Evolutionary conservation across 2,329 filamentous ascomycete species (phyloP), one percentile per base, ranked within the genome.

Genomic region (Beauveria medogensis): DNA sequence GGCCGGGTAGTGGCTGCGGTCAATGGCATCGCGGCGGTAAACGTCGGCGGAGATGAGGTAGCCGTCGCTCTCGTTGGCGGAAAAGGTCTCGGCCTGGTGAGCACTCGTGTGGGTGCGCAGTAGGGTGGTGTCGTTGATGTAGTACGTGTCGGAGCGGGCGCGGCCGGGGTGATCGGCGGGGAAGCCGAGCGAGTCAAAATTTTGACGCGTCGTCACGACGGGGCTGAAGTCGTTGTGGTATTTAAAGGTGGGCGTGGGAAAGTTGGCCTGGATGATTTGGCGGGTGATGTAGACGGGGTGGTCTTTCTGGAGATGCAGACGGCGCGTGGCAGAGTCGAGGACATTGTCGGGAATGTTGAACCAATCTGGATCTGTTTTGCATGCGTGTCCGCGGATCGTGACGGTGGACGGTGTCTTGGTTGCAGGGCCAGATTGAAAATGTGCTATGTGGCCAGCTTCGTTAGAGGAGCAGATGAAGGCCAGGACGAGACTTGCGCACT

Each of bases 131-230:
- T 87, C 79, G 75, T 96, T 96, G 70, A 99, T 77, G 74, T 99
- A 99, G 79, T 97, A 99, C 1, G 94, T 97, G 75, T 99, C 94
- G 16, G 90, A 93, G 66, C 85, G 85, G 65, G 85, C 90, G 55
- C 94, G 88, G 63, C 94, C 94, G 4, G 92, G 90, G 69, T 99
- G 94, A 72, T 97, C 89, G 7, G 80, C 69, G 0, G 92, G 89
- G 71, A 99, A 97, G 50, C 92, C 92, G 8, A 99, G 80, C n/a
- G 92, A 94, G 75, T 99, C 94, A 71, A 99, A 99, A 73, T 99
- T 99, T 71, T 97, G 89, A 12, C 80, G 75, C 2, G 91, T 89
- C 40, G 88, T 87, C 26, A 97, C 94, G 46, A 97, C 86, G 0
- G 94, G 93, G 66, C 88, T 86, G 69, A 92, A 84, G 59, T 85